These are phyloP conservation scores for Hemileccinum impolitum DNA, from an alignment of 768 basidiomycete genomes.

Conservation along the genomic window DNA sequence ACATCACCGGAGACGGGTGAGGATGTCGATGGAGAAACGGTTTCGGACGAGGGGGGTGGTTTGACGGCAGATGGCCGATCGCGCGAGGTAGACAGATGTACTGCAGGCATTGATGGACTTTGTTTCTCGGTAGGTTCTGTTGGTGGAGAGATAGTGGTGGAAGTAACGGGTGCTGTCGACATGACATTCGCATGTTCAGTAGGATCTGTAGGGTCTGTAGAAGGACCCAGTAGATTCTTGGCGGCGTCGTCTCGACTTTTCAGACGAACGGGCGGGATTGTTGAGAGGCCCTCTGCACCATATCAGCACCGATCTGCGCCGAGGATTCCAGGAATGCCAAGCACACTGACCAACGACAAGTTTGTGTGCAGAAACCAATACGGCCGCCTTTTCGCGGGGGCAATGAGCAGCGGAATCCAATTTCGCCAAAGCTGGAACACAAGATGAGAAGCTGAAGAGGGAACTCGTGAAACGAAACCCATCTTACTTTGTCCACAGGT, in stretches of 20 bases:
- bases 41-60: constrained; percentile 7
- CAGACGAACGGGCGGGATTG: constrained; percentile 69
- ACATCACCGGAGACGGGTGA: constrained; percentile 81
- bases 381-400: constrained; percentile 75
- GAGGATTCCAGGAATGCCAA: background rate
- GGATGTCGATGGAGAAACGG: constrained; percentile 13
- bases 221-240: background rate
- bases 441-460: constrained; percentile 28
- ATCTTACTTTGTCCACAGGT: constrained; percentile 75
- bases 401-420: constrained; percentile 49
- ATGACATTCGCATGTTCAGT: background rate
- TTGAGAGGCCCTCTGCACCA: constrained; percentile 65
- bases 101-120: constrained; percentile 7
- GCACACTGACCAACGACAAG: constrained; percentile 65
- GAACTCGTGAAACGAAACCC: background rate
- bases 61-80: background rate
- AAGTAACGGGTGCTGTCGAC: constrained; percentile 4
- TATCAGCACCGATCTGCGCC: constrained; percentile 1
- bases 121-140: background rate
- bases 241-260: constrained; percentile 51
- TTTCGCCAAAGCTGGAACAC: constrained; percentile 46
- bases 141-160: background rate
- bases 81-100: constrained; percentile 1
- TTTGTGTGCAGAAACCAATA: constrained; percentile 83
- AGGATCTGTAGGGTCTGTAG: background rate